Evolutionary conservation across 371 early-diverging fungal genomes (phyloP), one percentile per base, ranked within the genome.

Genomic region (Circinella minor): DNA sequence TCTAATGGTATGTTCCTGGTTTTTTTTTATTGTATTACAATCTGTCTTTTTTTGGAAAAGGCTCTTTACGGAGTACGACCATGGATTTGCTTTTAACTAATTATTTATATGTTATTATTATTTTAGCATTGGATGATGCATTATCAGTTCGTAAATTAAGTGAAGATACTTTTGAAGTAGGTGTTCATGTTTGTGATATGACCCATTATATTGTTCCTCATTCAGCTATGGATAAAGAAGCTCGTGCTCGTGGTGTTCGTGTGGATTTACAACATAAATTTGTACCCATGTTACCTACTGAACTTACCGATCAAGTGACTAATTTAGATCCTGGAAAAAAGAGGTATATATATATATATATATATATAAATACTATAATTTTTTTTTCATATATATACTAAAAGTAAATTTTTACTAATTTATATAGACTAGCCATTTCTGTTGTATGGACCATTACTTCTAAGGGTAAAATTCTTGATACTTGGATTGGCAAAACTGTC

Each of bases 151-250:
- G 82, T 43, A 73, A 80, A 51, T 77, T 90, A 18, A 86, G 86
- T 6, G 86, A 91, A 55, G 91, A 88, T 38, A 89, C 77, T 13
- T 93, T 82, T 71, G 91, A 93, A 76, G 89, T 98, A 46, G 97
- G 96, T 63, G 96, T 96, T 17, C 98, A 99, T 77, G 96, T 99
- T 76, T 98, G 99, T 63, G 99, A 99, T 80, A 98, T 98, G 7
- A 89, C 95, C 10, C 90, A 95, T 80, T 99, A 97, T 86, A 96
- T 99, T 39, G 82, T 87, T 68, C 89, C 90, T 37, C 89, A 88
- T 69, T 90, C 94, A 11, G 88, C 91, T 0, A 79, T 99, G 82
- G 99, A 99, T 78, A 83, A 86, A 60, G 98, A 97, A 70, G 99
- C 99, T 3, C 83, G 85, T 37, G 79, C 92, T 5, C 87, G 99